Evolutionary conservation across 495 filamentous ascomycete genomes (phyloP).

Genomic region (Thozetella sp.): DNA sequence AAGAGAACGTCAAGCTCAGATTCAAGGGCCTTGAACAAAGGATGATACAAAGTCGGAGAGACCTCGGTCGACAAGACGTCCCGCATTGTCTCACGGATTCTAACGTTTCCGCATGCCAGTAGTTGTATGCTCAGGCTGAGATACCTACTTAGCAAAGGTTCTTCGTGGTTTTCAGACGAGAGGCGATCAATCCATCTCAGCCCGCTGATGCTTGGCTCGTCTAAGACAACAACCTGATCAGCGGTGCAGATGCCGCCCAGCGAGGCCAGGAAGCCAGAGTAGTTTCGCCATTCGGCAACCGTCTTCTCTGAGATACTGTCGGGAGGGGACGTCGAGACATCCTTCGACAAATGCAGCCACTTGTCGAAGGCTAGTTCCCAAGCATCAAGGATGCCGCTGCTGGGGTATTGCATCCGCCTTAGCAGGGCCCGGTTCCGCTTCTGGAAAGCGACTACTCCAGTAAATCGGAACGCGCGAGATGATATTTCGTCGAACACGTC

Average conservation of each 20-base stretch:
- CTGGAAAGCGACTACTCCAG: slow-evolving; percentile 67
- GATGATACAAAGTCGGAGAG: slow-evolving; percentile 57
- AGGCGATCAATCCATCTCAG: slow-evolving; percentile 65
- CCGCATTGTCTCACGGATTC: slow-evolving; percentile 62
- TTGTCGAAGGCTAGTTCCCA: slow-evolving; percentile 65
- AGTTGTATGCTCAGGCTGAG: slow-evolving; percentile 63
- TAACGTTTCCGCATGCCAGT: slow-evolving; percentile 61
- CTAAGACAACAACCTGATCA: slow-evolving; percentile 50
- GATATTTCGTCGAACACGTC: slow-evolving; percentile 63
- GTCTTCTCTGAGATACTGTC: slow-evolving; percentile 53
- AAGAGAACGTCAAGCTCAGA: slow-evolving; percentile 61
- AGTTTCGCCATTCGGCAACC: slow-evolving; percentile 66
- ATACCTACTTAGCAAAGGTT: slow-evolving; percentile 58
- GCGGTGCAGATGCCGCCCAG: slow-evolving; percentile 69
- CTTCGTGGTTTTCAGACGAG: slow-evolving; percentile 57
- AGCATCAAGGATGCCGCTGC: slow-evolving; percentile 60
- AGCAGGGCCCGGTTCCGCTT: slow-evolving; percentile 59
- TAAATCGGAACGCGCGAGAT: slow-evolving; percentile 63
- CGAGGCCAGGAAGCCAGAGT: slow-evolving; percentile 66
- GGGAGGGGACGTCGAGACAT: slow-evolving; percentile 49
- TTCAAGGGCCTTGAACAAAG: slow-evolving; percentile 62
- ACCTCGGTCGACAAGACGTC: slow-evolving; percentile 64
- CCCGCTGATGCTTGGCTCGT: slow-evolving; percentile 57
- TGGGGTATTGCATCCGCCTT: slow-evolving; percentile 60
- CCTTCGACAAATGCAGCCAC: slow-evolving; percentile 61